Conservation (phyloP, 345 rosid genomes). For the Pugionium dolabratum region DNA sequence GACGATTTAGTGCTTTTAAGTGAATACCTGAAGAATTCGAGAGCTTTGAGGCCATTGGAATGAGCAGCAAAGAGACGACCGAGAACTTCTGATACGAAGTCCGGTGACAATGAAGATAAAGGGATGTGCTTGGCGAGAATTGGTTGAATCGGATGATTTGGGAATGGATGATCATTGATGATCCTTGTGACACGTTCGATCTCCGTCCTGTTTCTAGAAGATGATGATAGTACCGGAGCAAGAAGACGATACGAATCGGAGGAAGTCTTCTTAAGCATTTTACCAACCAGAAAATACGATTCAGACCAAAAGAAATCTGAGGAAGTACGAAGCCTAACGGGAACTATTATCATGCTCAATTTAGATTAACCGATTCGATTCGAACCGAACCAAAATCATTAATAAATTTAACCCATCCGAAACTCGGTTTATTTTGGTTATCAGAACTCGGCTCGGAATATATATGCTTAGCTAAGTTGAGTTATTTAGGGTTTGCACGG, state of each 20-base stretch:
- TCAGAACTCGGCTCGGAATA: neutral
- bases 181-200: conserved; percentile 55
- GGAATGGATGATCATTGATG: conserved; percentile 81
- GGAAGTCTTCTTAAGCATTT: conserved; percentile 28
- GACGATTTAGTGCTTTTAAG: conserved; percentile 39
- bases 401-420: neutral
- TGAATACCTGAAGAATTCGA: conserved; percentile 69
- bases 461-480: neutral
- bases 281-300: neutral
- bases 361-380: neutral
- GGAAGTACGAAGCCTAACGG: neutral
- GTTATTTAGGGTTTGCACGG: conserved; percentile 9
- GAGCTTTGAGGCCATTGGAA: conserved; percentile 84
- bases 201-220: conserved; percentile 27
- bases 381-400: conserved; percentile 6
- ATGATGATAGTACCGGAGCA: conserved; percentile 1
- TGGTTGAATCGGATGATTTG: conserved; percentile 58
- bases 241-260: conserved; percentile 35
- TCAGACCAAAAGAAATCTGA: neutral
- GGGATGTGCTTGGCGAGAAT: conserved; percentile 49
- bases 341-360: neutral
- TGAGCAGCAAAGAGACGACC: conserved; percentile 88
- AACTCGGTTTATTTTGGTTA: conserved; percentile 19
- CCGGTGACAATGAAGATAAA: conserved; percentile 40
- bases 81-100: conserved; percentile 62